These are phyloP conservation scores for Hortiboletus campestris DNA, from an alignment of 768 basidiomycete genomes.

Conservation along the genomic window DNA sequence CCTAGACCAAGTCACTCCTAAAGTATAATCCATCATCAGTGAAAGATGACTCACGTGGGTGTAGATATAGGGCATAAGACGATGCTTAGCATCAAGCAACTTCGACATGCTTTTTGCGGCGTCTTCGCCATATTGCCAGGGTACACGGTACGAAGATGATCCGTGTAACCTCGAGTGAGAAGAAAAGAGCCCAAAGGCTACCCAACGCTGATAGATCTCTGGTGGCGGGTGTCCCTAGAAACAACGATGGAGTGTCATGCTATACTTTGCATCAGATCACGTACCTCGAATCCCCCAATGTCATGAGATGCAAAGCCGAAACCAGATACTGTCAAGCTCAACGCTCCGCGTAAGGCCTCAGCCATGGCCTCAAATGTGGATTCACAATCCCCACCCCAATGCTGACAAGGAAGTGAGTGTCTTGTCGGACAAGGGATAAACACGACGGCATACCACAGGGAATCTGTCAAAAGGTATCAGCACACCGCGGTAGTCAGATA, in stretches of 20 bases:
- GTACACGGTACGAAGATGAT: conserved; percentile 71
- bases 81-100: conserved; percentile 61
- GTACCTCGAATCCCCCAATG: conserved; percentile 73
- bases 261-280: conserved; percentile 1
- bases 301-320: conserved; percentile 75
- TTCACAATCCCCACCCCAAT: conserved; percentile 78
- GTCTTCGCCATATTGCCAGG: conserved; percentile 75
- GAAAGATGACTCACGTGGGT: conserved; percentile 39
- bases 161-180: conserved; percentile 76
- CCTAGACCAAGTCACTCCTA: conserved; percentile 32
- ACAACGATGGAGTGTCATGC: background rate
- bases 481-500: background rate
- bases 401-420: conserved; percentile 35
- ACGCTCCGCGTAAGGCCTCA: conserved; percentile 62
- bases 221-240: conserved; percentile 60
- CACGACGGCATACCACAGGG: conserved; percentile 11
- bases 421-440: background rate
- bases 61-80: conserved; percentile 75
- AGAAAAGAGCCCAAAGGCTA: conserved; percentile 73
- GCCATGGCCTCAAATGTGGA: conserved; percentile 79
- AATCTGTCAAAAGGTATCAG: conserved; percentile 11
- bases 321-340: conserved; percentile 66
- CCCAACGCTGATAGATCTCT: conserved; percentile 73
- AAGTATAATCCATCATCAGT: background rate
- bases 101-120: conserved; percentile 61